Base-by-base conservation (phyloP, 495 filamentous ascomycete species). In the Talaromyces ruber region DNA sequence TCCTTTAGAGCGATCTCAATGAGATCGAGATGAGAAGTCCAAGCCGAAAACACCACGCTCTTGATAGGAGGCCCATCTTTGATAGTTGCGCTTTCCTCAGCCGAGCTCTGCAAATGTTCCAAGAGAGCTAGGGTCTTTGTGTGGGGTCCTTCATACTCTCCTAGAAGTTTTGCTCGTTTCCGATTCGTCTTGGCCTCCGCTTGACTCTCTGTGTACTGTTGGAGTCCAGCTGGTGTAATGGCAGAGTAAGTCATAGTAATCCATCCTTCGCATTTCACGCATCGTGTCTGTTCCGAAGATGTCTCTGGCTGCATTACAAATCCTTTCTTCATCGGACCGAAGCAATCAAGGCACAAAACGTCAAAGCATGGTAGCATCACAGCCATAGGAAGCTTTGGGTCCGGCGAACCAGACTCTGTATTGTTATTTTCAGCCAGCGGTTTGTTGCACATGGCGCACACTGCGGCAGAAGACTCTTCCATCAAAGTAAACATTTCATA, bases 11-110 rank as follows among this genome's bases (percentile, higher is more conserved):
- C 93, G 56, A 91, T 84, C 68, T 96, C 85, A 65, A 98, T 95
- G 14, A 98, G 83, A 69, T 98, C 93, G 32, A 98, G 84, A 70
- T 97, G 92, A 2, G 89, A 86, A 0, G 93, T 97, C 93, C 94
- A 98, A 29, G 84, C 85, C 1, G 92, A 96, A 71, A 98, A 97
- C 21, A 98, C 84, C 14, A 98, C 93, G 50, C 88, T 90, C 70
- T 95, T 96, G 72, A 90, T 86, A 0, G 92, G 91, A 0, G 78
- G 80, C 12, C 82, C 76, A 37, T 75, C 68, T 2, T 81, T 82
- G 16, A 83, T 73, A 4, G 72, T 69, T 56, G 80, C 70, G 69
- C 86, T 92, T 64, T 87, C 81, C 39, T 76, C 77, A 57, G 83
- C 78, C 50, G 84, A 79, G 60, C 74, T 71, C 6, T 85, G 72